phyloP scores from a whole-genome alignment of 495 filamentous ascomycete genomes.

The Hyaloscypha variabilis region DNA sequence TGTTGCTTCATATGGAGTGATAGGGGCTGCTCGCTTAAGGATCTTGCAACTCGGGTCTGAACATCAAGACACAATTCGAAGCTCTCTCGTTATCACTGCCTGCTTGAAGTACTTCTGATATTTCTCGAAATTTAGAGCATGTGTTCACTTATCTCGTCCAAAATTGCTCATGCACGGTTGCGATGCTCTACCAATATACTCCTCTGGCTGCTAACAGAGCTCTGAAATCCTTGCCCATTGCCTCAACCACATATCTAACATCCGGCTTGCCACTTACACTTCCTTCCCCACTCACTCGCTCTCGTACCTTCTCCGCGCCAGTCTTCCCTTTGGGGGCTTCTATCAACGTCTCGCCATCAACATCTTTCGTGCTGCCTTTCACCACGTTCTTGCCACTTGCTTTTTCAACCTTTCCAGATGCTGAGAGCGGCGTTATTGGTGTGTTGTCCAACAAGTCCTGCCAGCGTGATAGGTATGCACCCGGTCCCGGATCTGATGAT shows the following conservation, averaged over 20 bases:
- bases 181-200: neutral
- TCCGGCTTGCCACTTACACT: slow-evolving; percentile 31
- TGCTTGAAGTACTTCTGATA: too few relatives aligned
- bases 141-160: too few relatives aligned
- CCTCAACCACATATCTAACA: slow-evolving; percentile 40
- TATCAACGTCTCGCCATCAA: neutral
- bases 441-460: slow-evolving; percentile 63
- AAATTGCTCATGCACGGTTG: too few relatives aligned
- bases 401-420: slow-evolving; percentile 45
- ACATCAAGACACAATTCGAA: too few relatives aligned
- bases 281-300: slow-evolving; percentile 18
- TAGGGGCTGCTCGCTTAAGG: too few relatives aligned
- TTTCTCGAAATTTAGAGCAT: too few relatives aligned
- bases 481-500: slow-evolving; percentile 52
- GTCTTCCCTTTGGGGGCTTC: slow-evolving; percentile 42
- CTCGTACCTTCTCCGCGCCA: slow-evolving; percentile 45
- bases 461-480: slow-evolving; percentile 66
- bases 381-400: slow-evolving; percentile 50
- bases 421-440: slow-evolving; percentile 53
- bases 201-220: slow-evolving; percentile 25
- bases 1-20: too few relatives aligned
- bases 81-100: too few relatives aligned
- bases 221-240: slow-evolving; percentile 32
- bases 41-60: too few relatives aligned
- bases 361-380: neutral